phyloP scores from a whole-genome alignment of 2,329 filamentous ascomycete species.

The Penicillium sp. region DNA sequence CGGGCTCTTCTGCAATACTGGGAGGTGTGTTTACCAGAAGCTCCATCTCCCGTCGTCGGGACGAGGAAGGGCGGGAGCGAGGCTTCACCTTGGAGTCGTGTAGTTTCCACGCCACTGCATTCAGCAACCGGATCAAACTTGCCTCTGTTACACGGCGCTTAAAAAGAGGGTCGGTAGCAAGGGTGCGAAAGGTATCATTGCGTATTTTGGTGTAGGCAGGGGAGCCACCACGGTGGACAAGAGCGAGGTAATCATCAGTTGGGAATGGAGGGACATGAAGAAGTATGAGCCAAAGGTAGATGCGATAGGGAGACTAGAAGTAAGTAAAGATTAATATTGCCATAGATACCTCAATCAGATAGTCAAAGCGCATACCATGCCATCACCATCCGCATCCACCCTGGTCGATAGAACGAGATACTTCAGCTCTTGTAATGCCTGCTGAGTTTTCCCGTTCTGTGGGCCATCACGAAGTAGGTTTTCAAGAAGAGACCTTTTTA shows the following conservation, averaged over 20 bases:
- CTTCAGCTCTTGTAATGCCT: conserved; percentile 44
- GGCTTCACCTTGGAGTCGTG: conserved; percentile 64
- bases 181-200: conserved; percentile 94
- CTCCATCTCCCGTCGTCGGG: conserved; percentile 46
- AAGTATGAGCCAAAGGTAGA: conserved; percentile 94
- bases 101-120: conserved; percentile 89
- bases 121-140: conserved; percentile 85
- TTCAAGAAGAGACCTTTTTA: conserved; percentile 58
- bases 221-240: conserved; percentile 88
- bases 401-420: conserved; percentile 48
- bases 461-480: conserved; percentile 75
- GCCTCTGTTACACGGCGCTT: conserved; percentile 92
- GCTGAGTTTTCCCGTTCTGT: conserved; percentile 56
- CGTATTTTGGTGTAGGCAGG: conserved; percentile 96
- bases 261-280: conserved; percentile 79
- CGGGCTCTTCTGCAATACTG: conserved; percentile 35
- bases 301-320: conserved; percentile 75
- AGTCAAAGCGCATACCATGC: conserved; percentile 42
- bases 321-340: conserved; percentile 6
- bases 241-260: conserved; percentile 80
- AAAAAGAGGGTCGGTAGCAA: conserved; percentile 96
- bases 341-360: neutral
- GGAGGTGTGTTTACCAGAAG: conserved; percentile 36
- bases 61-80: conserved; percentile 38
- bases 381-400: conserved; percentile 49